These are phyloP conservation scores for Sisymbrium irio DNA, from an alignment of 345 rosid genomes.

Conservation along the genomic window DNA sequence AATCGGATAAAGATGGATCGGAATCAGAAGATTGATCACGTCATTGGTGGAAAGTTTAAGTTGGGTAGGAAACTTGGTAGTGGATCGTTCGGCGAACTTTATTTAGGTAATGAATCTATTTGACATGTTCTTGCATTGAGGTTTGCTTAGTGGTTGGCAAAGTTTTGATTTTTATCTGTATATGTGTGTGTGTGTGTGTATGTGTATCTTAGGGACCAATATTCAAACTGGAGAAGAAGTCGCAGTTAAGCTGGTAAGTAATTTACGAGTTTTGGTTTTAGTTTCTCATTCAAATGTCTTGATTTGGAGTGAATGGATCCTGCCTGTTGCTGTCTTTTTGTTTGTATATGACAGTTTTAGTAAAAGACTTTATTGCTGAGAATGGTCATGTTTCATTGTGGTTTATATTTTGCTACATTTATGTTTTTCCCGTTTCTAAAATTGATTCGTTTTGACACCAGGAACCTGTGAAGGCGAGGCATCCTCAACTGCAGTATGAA, in stretches of 20 bases:
- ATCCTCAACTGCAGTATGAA: constrained; percentile 88
- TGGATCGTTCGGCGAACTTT: constrained; percentile 88
- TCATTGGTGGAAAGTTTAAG: constrained; percentile 76
- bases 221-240: constrained; percentile 87
- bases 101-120: constrained; percentile 50
- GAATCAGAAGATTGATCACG: constrained; percentile 53
- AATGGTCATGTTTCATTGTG: neutral
- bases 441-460: constrained; percentile 21
- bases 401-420: neutral
- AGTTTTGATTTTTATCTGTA: neutral
- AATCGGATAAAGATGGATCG: constrained; percentile 5
- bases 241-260: constrained; percentile 78
- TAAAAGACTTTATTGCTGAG: neutral
- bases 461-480: constrained; percentile 91
- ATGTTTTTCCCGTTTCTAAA: neutral
- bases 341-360: neutral
- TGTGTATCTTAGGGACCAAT: constrained; percentile 57
- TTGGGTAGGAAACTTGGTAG: constrained; percentile 89
- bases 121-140: neutral
- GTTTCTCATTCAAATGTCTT: neutral
- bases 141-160: neutral
- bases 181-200: no score
- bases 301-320: neutral
- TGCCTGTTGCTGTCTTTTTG: neutral
- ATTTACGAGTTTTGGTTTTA: neutral